These are phyloP conservation scores for Colletotrichum paranaense DNA, from an alignment of 2,329 filamentous ascomycete species.

Conservation along the genomic window DNA sequence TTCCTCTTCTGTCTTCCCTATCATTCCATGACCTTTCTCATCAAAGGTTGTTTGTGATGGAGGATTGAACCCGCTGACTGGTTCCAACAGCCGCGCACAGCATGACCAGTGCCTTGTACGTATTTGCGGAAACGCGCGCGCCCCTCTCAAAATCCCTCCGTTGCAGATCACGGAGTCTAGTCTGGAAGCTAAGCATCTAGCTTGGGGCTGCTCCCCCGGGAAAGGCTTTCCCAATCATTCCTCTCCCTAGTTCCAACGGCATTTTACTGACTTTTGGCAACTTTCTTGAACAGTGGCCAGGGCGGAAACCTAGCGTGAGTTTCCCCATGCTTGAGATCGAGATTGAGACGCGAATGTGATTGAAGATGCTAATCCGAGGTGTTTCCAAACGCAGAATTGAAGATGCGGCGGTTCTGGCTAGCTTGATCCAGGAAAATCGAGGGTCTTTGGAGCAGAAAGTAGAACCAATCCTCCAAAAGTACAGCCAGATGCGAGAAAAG, in stretches of 20 bases:
- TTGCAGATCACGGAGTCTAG: slow-evolving; percentile 1
- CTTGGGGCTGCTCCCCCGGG: neutral
- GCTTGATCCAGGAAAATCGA: neutral
- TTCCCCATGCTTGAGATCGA: neutral
- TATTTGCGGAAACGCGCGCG: neutral
- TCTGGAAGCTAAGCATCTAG: neutral
- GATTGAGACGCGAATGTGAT: neutral
- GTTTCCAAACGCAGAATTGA: neutral
- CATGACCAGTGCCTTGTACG: slow-evolving; percentile 35
- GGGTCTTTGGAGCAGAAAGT: neutral
- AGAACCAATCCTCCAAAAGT: neutral
- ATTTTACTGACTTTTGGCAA: neutral
- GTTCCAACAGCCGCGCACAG: slow-evolving; percentile 36
- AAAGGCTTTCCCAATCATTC: neutral
- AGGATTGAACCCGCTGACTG: neutral
- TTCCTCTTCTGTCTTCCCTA: neutral
- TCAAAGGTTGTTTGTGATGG: no score
- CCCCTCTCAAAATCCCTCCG: neutral
- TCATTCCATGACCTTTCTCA: neutral
- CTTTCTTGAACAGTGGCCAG: neutral
- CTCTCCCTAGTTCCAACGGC: neutral
- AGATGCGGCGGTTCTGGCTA: neutral
- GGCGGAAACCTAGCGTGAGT: neutral
- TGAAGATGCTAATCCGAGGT: neutral
- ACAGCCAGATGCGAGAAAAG: slow-evolving; percentile 29